Percentiles rank a stretch among this genome's conserved stretches.
Conservation (phyloP, 805 yeast species). For the Saturnispora diversa region DNA sequence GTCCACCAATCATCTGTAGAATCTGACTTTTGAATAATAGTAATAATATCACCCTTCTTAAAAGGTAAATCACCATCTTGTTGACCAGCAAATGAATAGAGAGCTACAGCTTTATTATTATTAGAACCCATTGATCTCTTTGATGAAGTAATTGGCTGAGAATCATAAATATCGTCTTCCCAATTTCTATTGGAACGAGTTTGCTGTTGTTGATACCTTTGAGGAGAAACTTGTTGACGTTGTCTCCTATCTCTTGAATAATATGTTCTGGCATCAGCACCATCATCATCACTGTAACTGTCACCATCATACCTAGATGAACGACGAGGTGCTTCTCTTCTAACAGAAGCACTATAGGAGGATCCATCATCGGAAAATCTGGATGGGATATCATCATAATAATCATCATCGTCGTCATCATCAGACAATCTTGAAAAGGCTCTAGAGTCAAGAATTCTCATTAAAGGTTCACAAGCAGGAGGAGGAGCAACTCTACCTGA, state of each 20-base stretch:
- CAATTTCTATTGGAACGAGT: conserved; percentile 34
- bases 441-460: conserved; percentile 77
- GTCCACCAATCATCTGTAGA: conserved; percentile 99
- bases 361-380: conserved; percentile 53
- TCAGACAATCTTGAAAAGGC: conserved; percentile 54
- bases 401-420: conserved; percentile 43
- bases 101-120: conserved; percentile 75
- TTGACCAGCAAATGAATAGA: conserved; percentile 84
- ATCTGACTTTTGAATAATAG: conserved; percentile 76
- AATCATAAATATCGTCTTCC: conserved; percentile 85
- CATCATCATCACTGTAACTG: conserved; percentile 28
- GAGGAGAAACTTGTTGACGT: background rate
- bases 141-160: conserved; percentile 14
- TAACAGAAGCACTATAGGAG: conserved; percentile 24
- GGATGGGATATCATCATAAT: conserved; percentile 71
- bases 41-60: conserved; percentile 89
- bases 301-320: conserved; percentile 23
- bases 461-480: conserved; percentile 78
- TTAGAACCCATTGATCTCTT: conserved; percentile 32
- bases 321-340: conserved; percentile 4
- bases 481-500: conserved; percentile 90
- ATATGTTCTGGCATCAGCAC: conserved; percentile 16
- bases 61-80: conserved; percentile 90
- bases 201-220: too few relatives aligned
- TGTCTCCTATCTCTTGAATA: conserved; percentile 12